A percentile compares a stretch with the other conserved stretches of the same genome.
Conservation (phyloP, 257 asterid species). For the Solanum pimpinellifolium region DNA sequence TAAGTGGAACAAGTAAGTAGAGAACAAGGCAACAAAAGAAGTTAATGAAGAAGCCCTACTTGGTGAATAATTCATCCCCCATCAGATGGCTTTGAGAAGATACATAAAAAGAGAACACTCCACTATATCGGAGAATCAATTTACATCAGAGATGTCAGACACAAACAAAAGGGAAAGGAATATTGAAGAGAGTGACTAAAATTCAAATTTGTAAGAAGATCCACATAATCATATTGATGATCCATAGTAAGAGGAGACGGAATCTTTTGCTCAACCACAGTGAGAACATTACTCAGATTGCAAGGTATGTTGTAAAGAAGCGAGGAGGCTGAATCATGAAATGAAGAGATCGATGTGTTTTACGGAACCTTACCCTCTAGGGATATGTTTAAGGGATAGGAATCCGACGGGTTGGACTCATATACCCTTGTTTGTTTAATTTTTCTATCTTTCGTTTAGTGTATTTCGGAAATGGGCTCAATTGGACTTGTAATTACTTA, state of each 20-base stretch:
- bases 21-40: neutral
- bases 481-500: no score
- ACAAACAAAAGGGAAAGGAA: neutral
- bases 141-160: neutral
- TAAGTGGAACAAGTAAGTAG: neutral
- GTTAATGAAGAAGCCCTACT: neutral
- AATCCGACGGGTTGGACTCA: neutral
- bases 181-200: neutral
- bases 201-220: neutral
- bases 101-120: neutral
- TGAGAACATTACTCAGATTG: neutral
- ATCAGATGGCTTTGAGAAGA: neutral
- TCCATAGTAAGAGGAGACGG: neutral
- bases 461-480: neutral
- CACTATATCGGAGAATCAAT: neutral
- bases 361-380: neutral
- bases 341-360: neutral
- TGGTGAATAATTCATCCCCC: neutral
- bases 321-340: neutral
- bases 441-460: neutral
- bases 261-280: neutral
- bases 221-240: neutral
- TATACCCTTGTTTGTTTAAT: neutral
- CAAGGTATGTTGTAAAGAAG: neutral
- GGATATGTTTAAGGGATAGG: neutral